Conservation (phyloP, 2,329 filamentous ascomycete species). For the Xylaria sp. region DNA sequence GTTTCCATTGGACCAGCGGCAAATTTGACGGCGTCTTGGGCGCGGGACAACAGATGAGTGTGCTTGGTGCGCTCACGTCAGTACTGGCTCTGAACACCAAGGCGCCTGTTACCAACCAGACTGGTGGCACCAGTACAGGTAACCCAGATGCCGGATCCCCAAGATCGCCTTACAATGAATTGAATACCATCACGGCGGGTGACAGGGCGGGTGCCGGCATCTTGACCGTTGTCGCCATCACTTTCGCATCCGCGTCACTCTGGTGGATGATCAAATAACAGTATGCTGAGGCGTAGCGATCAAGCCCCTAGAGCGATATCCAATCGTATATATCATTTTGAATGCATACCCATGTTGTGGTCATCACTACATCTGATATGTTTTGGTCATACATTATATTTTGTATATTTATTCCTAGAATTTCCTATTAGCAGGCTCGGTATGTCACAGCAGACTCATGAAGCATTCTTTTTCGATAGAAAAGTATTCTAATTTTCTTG, state of each 20-base stretch:
- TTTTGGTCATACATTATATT: background rate
- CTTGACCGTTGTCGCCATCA: constrained; percentile 42
- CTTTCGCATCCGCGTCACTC: constrained; percentile 36
- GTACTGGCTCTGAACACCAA: constrained; percentile 52
- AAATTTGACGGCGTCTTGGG: constrained; percentile 59
- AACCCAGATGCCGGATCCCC: constrained; percentile 43
- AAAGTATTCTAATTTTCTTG: constrained; percentile 1
- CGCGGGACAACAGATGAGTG: constrained; percentile 63
- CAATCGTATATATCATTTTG: constrained; percentile 9
- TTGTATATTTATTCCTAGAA: constrained; percentile 5
- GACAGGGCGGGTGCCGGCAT: constrained; percentile 47
- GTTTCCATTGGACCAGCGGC: constrained; percentile 60
- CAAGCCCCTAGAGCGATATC: background rate
- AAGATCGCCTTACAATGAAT: constrained; percentile 17
- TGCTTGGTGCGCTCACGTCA: constrained; percentile 59
- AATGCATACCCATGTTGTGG: background rate
- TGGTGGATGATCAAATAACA: constrained; percentile 42
- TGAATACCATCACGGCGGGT: constrained; percentile 40
- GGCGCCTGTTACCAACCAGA: constrained; percentile 51
- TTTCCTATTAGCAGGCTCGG: background rate
- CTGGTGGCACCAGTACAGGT: constrained; percentile 55
- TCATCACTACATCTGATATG: background rate
- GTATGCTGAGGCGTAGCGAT: background rate
- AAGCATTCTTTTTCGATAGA: constrained; percentile 19
- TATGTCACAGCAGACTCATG: background rate